Evolutionary conservation across 2,329 filamentous ascomycete species (phyloP), one percentile per base, ranked within the genome.

Genomic region (Metarhizium anisopliae): DNA sequence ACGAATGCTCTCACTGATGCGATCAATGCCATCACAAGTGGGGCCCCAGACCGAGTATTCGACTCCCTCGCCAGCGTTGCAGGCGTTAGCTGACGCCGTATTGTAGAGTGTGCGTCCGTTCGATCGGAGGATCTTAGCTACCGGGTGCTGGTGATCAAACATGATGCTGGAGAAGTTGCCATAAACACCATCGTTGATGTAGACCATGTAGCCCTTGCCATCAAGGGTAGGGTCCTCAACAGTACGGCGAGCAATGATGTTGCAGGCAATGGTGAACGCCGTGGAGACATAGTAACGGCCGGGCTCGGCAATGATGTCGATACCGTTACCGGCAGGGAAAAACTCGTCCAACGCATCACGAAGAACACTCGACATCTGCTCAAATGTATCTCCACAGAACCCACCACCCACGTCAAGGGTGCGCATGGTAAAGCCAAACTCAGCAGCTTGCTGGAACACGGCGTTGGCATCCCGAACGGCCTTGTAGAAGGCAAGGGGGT

Each of bases 121-220:
- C 20, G 80, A 76, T 62, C 84, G 86, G 55, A 99, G 78, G 57
- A 97, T 82, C 72, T 88, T 89, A 55, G 93, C 90, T 50, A 88
- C 74, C 1, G 94, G 94, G 66, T 95, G 83, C 79, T 99, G 94
- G 73, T 97, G 94, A 68, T 97, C 94, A 70, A 96, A 99, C 78
- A 97, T 96, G 80, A 97, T 97, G 83, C 91, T 95, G 62, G 90
- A 95, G 69, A 99, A 97, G 77, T 97, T 97, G 66, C 94, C 94
- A 68, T 99, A 99, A 54, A 97, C 87, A 32, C 94, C 94, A 64
- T 99, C 94, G 69, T 99, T 99, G 70, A 97, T 77, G 71, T 99
- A 99, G 50, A 96, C 76, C 94, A 97, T 99, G 79, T 95, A 96
- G 62, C 86, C 89, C 59, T 84, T 85, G 59, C 81, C 78, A 52